Percentiles rank a stretch among this genome's conserved stretches.
phyloP scores from a whole-genome alignment of 768 basidiomycete genomes.

The Xanthoconium purpureum region DNA sequence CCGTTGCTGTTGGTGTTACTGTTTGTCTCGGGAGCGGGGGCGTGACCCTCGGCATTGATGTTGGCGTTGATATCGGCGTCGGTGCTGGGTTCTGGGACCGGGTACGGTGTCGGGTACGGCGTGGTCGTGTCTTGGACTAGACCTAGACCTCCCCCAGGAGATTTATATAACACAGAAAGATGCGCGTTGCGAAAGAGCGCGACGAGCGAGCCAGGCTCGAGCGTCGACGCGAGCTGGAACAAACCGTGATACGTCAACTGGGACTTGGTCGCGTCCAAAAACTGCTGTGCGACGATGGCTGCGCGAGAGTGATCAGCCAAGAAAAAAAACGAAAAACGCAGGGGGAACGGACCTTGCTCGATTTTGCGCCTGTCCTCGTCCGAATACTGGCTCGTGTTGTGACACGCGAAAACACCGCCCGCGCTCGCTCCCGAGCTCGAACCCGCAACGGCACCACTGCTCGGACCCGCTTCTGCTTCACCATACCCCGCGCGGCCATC shows the following conservation, averaged over 20 bases:
- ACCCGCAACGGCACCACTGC: not conserved
- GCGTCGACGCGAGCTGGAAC: conserved; percentile 62
- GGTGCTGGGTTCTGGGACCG: not conserved
- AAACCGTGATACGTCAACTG: conserved; percentile 89
- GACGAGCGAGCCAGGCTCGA: conserved; percentile 57
- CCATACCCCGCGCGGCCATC: not conserved
- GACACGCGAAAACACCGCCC: not conserved
- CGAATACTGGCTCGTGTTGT: conserved; percentile 35
- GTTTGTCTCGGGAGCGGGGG: not conserved
- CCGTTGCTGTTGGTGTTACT: not conserved
- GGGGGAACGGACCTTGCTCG: conserved; percentile 54
- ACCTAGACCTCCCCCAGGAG: conserved; percentile 9
- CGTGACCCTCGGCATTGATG: too few species aligned
- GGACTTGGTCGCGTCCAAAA: conserved; percentile 68
- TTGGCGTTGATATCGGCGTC: not conserved
- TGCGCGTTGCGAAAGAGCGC: conserved; percentile 91
- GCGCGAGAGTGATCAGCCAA: not conserved
- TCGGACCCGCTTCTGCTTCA: not conserved
- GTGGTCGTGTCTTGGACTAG: not conserved
- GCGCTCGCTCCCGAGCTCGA: conserved; percentile 4
- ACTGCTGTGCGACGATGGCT: conserved; percentile 69
- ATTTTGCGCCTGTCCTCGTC: conserved; percentile 61
- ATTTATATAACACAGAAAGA: conserved; percentile 81
- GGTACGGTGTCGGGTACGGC: not conserved
- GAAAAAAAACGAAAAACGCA: too few species aligned